Conservation (phyloP, 2,329 filamentous ascomycete species). For the Paracamarosporium sp. region DNA sequence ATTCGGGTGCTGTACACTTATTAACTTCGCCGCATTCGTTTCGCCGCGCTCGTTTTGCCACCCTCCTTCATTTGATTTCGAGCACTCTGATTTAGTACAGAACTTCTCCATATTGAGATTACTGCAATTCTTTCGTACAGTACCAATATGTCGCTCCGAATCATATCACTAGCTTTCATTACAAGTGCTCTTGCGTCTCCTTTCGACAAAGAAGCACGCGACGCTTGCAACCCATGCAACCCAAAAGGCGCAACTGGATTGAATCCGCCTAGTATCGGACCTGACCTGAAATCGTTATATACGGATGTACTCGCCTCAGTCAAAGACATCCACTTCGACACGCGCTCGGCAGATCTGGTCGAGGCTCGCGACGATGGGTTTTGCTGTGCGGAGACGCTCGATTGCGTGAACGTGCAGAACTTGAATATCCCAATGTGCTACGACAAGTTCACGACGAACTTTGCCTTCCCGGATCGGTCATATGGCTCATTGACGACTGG, state of each 20-base stretch:
- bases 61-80: background rate
- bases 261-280: slow-evolving; percentile 39
- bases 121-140: background rate
- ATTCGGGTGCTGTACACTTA: background rate
- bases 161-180: slow-evolving; percentile 31
- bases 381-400: slow-evolving; percentile 45
- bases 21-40: background rate
- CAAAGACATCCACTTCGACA: slow-evolving; percentile 38
- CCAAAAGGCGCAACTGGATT: slow-evolving; percentile 42
- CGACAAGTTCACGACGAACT: slow-evolving; percentile 61
- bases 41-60: background rate
- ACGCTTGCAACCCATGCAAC: slow-evolving; percentile 43
- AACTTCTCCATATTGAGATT: background rate
- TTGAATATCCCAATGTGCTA: slow-evolving; percentile 58
- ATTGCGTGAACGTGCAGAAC: slow-evolving; percentile 50
- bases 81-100: background rate
- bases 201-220: slow-evolving; percentile 26
- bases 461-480: slow-evolving; percentile 54
- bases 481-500: slow-evolving; percentile 55
- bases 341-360: slow-evolving; percentile 25
- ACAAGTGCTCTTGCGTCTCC: slow-evolving; percentile 29
- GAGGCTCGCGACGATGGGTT: slow-evolving; percentile 30
- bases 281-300: slow-evolving; percentile 44
- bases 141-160: slow-evolving; percentile 31
- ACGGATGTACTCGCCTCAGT: slow-evolving; percentile 44